Conservation (phyloP, 371 early-diverging fungal species). For the Mortierella sp. region DNA sequence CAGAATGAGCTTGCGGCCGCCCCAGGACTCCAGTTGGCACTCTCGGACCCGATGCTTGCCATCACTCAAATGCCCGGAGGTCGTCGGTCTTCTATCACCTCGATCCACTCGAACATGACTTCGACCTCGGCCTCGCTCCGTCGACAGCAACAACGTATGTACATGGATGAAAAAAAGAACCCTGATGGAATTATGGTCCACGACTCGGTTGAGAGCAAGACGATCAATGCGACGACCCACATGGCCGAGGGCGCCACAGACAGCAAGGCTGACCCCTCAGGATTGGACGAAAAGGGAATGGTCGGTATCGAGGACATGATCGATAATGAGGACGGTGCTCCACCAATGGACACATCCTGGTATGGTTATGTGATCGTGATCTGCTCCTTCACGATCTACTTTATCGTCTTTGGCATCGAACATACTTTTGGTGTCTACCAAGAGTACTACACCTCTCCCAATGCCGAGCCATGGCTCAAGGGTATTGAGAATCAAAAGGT, state of each 20-base stretch:
- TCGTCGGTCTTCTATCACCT: slow-evolving; percentile 33
- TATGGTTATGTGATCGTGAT: slow-evolving; percentile 69
- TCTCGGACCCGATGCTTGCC: slow-evolving; percentile 48
- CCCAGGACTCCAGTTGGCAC: slow-evolving; percentile 27
- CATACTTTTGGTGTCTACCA: slow-evolving; percentile 62
- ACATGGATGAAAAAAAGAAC: slow-evolving; percentile 1
- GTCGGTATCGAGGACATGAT: no score
- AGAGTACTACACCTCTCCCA: slow-evolving; percentile 52
- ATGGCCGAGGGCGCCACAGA: no score
- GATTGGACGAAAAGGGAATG: no score
- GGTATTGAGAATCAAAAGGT: slow-evolving; percentile 48
- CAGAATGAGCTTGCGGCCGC: slow-evolving; percentile 22
- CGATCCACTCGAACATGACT: slow-evolving; percentile 31
- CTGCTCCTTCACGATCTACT: slow-evolving; percentile 62
- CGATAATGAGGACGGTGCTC: slow-evolving; percentile 4
- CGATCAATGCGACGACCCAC: no score
- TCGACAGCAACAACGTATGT: not conserved
- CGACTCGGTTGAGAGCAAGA: no score
- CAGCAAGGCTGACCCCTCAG: no score
- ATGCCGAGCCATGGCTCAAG: slow-evolving; percentile 37
- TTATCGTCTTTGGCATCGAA: slow-evolving; percentile 65
- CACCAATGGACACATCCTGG: slow-evolving; percentile 50
- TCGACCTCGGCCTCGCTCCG: not conserved
- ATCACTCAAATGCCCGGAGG: slow-evolving; percentile 39
- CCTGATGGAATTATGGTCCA: no score